Evolutionary conservation across 345 rosid genomes (phyloP), one percentile per base, ranked within the genome.

Genomic region (Lepidium africanum): DNA sequence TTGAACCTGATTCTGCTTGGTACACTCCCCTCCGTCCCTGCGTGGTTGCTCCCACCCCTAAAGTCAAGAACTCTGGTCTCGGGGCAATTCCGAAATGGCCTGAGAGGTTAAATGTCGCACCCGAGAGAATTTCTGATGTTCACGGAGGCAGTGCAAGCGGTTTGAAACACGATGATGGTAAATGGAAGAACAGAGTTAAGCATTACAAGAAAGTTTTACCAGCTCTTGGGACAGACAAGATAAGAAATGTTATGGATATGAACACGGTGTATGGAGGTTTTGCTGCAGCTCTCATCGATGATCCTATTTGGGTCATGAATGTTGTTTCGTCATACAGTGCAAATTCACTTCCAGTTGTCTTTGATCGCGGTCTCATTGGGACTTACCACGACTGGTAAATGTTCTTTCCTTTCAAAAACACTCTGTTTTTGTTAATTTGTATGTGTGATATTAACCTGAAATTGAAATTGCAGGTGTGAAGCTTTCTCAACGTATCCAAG

Each of bases 281-380:
- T 13, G 90, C 99, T 41, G 90, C 97, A 0, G 80, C 93, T 51
- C 53, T 86, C 19, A 63, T 89, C 35, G 81, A 86, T 40, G 87
- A 86, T 74, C 97, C 99, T n/a, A 8, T 84, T 56, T 94, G 99
- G 99, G 91, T 89, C 70, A 94, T 94, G 97, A 94, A 91, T n/a
- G 96, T 91, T 35, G 90, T 87, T 21, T 91, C 99, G 1, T 91
- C 97, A 1, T 86, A 91, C 65, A 79, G 87, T 27, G 79, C 83
- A 27, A 94, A 89, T 64, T 71, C 99, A 0, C 90, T 94, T 42
- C 83, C 96, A 11, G 91, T 89, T 69, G 85, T 94, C 37, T 91
- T 79, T 16, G 99, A 94, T 62, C 90, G 99, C 5, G 99, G 99
- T 41, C 96, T 94, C 49, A 82, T 94, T 9, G 99, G 99, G 71